A percentile compares a stretch with the other conserved stretches of the same genome.
Evolutionary conservation across 1,284 basidiomycete species (phyloP).

Genomic region (Apiotrichum sp.): DNA sequence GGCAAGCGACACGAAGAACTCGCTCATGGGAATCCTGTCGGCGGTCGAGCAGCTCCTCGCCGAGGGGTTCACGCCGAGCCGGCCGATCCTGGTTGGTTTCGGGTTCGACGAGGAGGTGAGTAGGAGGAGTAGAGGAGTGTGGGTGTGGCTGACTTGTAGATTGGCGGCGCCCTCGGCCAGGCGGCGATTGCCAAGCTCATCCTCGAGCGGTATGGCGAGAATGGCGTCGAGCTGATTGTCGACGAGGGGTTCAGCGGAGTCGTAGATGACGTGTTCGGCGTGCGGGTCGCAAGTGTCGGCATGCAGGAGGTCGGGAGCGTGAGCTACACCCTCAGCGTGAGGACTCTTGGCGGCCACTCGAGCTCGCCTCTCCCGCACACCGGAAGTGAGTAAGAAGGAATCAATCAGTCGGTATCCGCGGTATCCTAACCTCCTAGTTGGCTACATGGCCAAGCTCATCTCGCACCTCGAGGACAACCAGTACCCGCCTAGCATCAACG

Average conservation of each 20-base stretch:
- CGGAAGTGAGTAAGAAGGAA: slow-evolving; percentile 29
- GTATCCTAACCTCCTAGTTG: slow-evolving; percentile 25
- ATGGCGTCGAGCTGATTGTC: slow-evolving; percentile 46
- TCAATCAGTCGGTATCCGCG: too few relatives aligned
- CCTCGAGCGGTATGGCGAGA: slow-evolving; percentile 37
- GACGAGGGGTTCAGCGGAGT: slow-evolving; percentile 48
- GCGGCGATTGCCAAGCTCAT: slow-evolving; percentile 17
- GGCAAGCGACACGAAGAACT: slow-evolving; percentile 21
- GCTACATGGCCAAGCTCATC: slow-evolving; percentile 39
- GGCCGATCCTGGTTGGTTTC: background rate
- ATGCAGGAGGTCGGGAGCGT: slow-evolving; percentile 48
- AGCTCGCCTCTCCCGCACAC: slow-evolving; percentile 42
- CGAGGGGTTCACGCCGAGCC: slow-evolving; percentile 13
- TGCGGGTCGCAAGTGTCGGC: slow-evolving; percentile 41
- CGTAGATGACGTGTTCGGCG: slow-evolving; percentile 33
- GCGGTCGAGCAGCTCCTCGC: slow-evolving; percentile 48
- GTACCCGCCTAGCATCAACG: slow-evolving; percentile 31
- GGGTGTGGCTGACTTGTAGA: background rate
- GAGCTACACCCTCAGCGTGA: slow-evolving; percentile 33
- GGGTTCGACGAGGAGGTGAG: slow-evolving; percentile 23
- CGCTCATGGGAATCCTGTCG: slow-evolving; percentile 43
- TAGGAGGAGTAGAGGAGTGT: too few relatives aligned
- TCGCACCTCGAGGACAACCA: slow-evolving; percentile 39
- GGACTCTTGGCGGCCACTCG: slow-evolving; percentile 41
- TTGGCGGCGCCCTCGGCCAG: background rate